Percentiles rank a stretch among this genome's conserved stretches.
phyloP scores from a whole-genome alignment of 495 filamentous ascomycete genomes.

The Penicillium waksmanii region DNA sequence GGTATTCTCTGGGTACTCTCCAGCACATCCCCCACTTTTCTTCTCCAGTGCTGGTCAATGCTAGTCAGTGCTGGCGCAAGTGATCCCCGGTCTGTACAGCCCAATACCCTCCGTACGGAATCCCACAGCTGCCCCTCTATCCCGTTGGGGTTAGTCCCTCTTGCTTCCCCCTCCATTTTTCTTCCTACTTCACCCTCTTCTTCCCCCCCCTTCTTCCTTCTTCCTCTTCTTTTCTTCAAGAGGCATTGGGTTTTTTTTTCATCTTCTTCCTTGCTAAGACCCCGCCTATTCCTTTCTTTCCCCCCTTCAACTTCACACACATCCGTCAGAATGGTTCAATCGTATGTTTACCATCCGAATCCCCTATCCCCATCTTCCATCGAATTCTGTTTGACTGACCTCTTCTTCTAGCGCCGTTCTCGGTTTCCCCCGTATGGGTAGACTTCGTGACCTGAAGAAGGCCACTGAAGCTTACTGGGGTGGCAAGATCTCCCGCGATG shows the following conservation, averaged over 20 bases:
- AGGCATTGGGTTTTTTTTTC: slow-evolving; percentile 31
- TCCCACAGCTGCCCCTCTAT: slow-evolving; percentile 28
- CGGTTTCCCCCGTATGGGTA: slow-evolving; percentile 94
- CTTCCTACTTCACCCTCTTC: slow-evolving; percentile 30
- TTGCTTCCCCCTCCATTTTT: slow-evolving; percentile 36
- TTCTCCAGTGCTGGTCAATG: too few relatives aligned
- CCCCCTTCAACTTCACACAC: slow-evolving; percentile 26
- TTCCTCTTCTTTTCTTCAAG: slow-evolving; percentile 24
- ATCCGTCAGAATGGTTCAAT: slow-evolving; percentile 77
- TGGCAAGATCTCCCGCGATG: slow-evolving; percentile 86
- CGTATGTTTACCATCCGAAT: slow-evolving; percentile 47
- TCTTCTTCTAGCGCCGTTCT: slow-evolving; percentile 58
- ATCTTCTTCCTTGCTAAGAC: slow-evolving; percentile 24
- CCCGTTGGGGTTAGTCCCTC: slow-evolving; percentile 26
- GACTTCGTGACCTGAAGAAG: slow-evolving; percentile 99
- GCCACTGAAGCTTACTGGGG: slow-evolving; percentile 97
- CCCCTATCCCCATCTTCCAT: slow-evolving; percentile 27
- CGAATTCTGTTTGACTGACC: slow-evolving; percentile 19
- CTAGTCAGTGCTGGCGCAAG: not conserved
- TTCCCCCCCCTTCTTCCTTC: slow-evolving; percentile 22
- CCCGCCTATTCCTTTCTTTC: slow-evolving; percentile 25
- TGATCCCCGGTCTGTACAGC: not conserved
- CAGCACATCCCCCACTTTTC: not conserved
- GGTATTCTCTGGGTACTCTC: too few relatives aligned
- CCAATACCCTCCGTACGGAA: not conserved